These are phyloP conservation scores for Ophiocordyceps robertsii DNA, from an alignment of 2,329 filamentous ascomycete species.

Conservation along the genomic window DNA sequence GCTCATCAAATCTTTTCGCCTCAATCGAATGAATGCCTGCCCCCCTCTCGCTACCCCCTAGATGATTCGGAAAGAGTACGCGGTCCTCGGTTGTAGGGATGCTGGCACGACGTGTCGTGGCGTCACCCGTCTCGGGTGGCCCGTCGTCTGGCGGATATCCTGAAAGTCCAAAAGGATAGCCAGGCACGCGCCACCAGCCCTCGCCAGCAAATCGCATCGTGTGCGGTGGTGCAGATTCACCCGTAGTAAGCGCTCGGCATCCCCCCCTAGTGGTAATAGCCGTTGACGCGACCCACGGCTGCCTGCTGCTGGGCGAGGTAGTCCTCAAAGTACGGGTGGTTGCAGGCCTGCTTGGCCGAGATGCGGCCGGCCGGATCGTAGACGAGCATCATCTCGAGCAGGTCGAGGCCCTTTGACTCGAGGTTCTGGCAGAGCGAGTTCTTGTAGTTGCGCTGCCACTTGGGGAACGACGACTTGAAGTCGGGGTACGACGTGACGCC, in stretches of 20 bases:
- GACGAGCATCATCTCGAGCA: slow-evolving; percentile 59
- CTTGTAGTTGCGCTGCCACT: slow-evolving; percentile 65
- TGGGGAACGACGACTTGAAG: slow-evolving; percentile 85
- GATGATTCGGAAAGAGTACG: background rate
- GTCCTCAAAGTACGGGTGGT: slow-evolving; percentile 66
- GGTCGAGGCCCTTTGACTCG: slow-evolving; percentile 57
- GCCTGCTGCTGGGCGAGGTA: slow-evolving; percentile 17
- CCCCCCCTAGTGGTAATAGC: slow-evolving; percentile 22
- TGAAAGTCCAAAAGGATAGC: slow-evolving; percentile 6
- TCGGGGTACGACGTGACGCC: slow-evolving; percentile 91
- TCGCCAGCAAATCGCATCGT: background rate
- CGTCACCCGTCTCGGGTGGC: background rate
- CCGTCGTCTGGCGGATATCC: slow-evolving; percentile 5
- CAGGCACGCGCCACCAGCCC: background rate
- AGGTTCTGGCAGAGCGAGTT: slow-evolving; percentile 56
- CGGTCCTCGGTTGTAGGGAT: background rate
- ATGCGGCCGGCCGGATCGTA: slow-evolving; percentile 81
- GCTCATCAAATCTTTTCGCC: too few relatives aligned
- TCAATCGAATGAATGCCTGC: background rate
- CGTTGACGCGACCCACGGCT: slow-evolving; percentile 15
- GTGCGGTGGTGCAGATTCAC: background rate
- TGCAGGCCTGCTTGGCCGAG: slow-evolving; percentile 76
- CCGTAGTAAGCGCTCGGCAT: slow-evolving; percentile 1
- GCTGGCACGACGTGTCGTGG: background rate
- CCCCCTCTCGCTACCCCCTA: background rate